Percentiles rank a stretch among this genome's conserved stretches.
Evolutionary conservation across 2,329 filamentous ascomycete genomes (phyloP).

Genomic region (Drechslerella dactyloides): DNA sequence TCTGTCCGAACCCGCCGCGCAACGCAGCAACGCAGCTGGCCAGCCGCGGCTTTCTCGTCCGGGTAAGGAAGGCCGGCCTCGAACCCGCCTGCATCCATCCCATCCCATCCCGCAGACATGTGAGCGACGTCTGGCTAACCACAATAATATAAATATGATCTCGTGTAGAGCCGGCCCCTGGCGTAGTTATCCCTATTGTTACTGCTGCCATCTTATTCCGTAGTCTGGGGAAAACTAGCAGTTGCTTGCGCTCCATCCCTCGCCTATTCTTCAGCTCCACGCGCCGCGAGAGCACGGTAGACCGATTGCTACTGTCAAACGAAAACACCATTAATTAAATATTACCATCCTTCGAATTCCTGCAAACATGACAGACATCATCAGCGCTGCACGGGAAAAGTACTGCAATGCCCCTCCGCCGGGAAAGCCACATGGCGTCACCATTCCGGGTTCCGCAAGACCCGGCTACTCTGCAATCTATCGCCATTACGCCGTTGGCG

Average conservation of each 20-base stretch:
- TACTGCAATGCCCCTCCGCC: conserved; percentile 67
- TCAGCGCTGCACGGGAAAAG: conserved; percentile 28
- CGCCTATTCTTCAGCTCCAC: too few relatives aligned
- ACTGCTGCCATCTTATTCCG: too few relatives aligned
- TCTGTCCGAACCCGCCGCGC: background rate
- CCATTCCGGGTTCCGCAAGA: conserved; percentile 75
- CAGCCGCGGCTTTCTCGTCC: conserved; percentile 37
- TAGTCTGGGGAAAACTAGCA: too few relatives aligned
- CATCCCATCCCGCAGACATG: conserved; percentile 29
- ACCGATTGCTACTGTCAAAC: background rate
- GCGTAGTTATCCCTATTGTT: too few relatives aligned
- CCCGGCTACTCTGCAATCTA: conserved; percentile 78
- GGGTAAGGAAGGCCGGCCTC: conserved; percentile 36
- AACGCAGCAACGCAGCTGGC: background rate
- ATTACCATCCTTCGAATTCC: background rate
- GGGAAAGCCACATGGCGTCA: conserved; percentile 77
- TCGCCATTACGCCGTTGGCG: conserved; percentile 78
- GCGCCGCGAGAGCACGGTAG: too few relatives aligned
- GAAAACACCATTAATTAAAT: background rate
- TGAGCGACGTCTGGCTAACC: conserved; percentile 16
- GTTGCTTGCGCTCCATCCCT: too few relatives aligned
- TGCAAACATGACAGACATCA: conserved; percentile 29
- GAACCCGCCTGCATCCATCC: conserved; percentile 3
- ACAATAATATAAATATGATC: too few relatives aligned
- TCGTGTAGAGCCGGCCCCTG: too few relatives aligned